A percentile compares a stretch with the other conserved stretches of the same genome.
These are phyloP conservation scores for sunflower (Helianthus annuus) DNA, from an alignment of 129 eudicot genomes.

Conservation along the genomic window HanXRQr2.0-SUNRISE NC_035446.2:58611331-58611830, in stretches of 20 bases:
- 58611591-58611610: conserved; percentile 53
- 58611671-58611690: conserved; percentile 28
- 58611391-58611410: conserved; percentile 60
- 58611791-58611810: conserved; percentile 59
- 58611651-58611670: conserved; percentile 27
- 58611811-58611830: conserved; percentile 47
- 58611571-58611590: conserved; percentile 62
- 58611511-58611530: conserved; percentile 57
- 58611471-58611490: conserved; percentile 63
- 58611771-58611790: conserved; percentile 76
- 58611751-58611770: conserved; percentile 92
- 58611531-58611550: conserved; percentile 84
- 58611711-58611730: background rate
- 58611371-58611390: conserved; percentile 55
- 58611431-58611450: conserved; percentile 48
- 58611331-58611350: conserved; percentile 78
- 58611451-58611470: conserved; percentile 62
- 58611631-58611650: conserved; percentile 34
- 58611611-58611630: conserved; percentile 44
- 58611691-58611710: conserved; percentile 28
- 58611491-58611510: conserved; percentile 69
- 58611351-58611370: conserved; percentile 45
- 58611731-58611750: conserved; percentile 31
- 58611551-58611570: conserved; percentile 50
- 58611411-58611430: conserved; percentile 59